Conservation (phyloP, 306 rosid species). For the Lathyrus aphaca region DNA sequence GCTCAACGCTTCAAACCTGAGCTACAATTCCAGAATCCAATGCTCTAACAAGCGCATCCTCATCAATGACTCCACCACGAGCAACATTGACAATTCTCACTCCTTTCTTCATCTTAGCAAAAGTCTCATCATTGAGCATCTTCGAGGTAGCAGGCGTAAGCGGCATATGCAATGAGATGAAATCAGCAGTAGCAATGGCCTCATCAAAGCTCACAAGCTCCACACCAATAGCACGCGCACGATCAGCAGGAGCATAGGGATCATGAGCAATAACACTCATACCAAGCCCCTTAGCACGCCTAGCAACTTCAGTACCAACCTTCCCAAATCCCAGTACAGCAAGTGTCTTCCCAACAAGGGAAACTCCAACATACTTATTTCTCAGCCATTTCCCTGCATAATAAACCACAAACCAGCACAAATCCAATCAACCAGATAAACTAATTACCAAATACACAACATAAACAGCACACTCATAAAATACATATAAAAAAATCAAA, state of each 20-base stretch:
- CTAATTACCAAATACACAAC: neutral
- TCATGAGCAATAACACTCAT: conserved; percentile 97
- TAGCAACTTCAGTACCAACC: conserved; percentile 97
- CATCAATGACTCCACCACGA: conserved; percentile 97
- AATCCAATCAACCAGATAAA: conserved; percentile 11
- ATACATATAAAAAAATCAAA: neutral
- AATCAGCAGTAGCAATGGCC: conserved; percentile 85
- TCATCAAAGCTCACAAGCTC: conserved; percentile 94
- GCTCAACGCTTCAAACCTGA: conserved; percentile 58
- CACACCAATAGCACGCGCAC: conserved; percentile 95
- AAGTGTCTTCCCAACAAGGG: conserved; percentile 94
- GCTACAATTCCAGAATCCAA: conserved; percentile 90
- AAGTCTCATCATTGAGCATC: conserved; percentile 87
- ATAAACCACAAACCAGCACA: conserved; percentile 28
- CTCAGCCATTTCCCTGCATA: conserved; percentile 88
- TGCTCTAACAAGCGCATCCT: conserved; percentile 93
- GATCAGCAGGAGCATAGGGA: conserved; percentile 95
- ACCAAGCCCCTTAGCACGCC: conserved; percentile 98
- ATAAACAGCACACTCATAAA: neutral
- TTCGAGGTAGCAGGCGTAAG: conserved; percentile 85
- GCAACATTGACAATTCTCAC: conserved; percentile 94
- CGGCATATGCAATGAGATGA: conserved; percentile 97
- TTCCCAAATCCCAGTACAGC: conserved; percentile 98
- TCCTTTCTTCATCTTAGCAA: conserved; percentile 95
- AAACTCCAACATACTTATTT: conserved; percentile 92